phyloP scores from a whole-genome alignment of 2,329 filamentous ascomycete species.

The Diaporthe eres region DNA sequence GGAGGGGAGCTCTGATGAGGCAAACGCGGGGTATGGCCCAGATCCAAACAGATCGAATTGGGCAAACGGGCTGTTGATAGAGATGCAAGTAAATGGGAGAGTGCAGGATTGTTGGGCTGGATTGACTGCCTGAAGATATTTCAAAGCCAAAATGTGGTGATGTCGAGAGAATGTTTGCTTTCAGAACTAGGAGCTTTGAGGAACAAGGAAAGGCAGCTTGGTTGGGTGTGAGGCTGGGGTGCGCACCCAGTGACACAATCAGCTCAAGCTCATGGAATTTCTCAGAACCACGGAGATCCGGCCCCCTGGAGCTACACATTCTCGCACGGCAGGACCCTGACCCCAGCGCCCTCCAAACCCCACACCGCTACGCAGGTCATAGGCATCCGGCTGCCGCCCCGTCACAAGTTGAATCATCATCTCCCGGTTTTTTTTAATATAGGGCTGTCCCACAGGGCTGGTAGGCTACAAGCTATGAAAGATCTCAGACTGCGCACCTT shows the following conservation, averaged over 20 bases:
- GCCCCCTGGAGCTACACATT: neutral
- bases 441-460: slow-evolving; percentile 25
- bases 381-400: neutral
- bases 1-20: slow-evolving; percentile 36
- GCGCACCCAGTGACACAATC: slow-evolving; percentile 19
- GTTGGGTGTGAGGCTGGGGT: slow-evolving; percentile 28
- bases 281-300: slow-evolving; percentile 32
- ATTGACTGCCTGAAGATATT: neutral
- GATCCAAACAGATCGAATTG: neutral
- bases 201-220: slow-evolving; percentile 6
- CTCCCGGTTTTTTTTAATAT: neutral
- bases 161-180: neutral
- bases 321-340: neutral
- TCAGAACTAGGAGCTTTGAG: neutral
- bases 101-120: neutral
- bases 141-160: neutral
- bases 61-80: neutral
- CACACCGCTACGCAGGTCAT: slow-evolving; percentile 3
- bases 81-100: neutral
- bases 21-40: slow-evolving; percentile 37
- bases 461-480: neutral
- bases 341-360: neutral
- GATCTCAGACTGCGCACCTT: neutral
- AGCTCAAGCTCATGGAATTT: slow-evolving; percentile 32
- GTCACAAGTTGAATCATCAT: neutral